Conservation (phyloP, 371 early-diverging fungal genomes). For the Mucor sp. region DNA sequence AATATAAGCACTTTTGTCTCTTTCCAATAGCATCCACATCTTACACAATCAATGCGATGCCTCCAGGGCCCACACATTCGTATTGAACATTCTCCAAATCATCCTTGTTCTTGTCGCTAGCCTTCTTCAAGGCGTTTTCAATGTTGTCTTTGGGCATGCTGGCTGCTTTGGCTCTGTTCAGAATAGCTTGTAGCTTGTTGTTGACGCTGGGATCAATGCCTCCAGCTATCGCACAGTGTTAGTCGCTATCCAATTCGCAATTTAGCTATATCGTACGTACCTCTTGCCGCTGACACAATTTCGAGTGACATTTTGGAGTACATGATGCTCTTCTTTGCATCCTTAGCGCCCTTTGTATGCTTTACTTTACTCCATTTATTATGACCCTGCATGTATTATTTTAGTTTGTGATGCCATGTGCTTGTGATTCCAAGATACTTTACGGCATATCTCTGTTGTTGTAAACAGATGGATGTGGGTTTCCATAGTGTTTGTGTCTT, state of each 20-base stretch:
- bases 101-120: slow-evolving; percentile 37
- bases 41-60: slow-evolving; percentile 69
- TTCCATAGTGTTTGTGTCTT: slow-evolving; percentile 9
- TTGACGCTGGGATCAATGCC: slow-evolving; percentile 56
- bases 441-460: slow-evolving; percentile 51
- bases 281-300: slow-evolving; percentile 62
- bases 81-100: slow-evolving; percentile 58
- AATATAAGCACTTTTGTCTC: not conserved
- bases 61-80: slow-evolving; percentile 69
- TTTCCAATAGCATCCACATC: not conserved
- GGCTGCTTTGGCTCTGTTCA: slow-evolving; percentile 61
- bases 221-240: slow-evolving; percentile 31
- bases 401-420: not conserved
- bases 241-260: too few species aligned
- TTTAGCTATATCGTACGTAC: slow-evolving; percentile 16
- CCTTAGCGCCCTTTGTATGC: slow-evolving; percentile 63
- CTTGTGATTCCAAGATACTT: not conserved
- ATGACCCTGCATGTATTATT: slow-evolving; percentile 48
- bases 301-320: slow-evolving; percentile 62
- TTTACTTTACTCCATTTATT: slow-evolving; percentile 75
- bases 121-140: slow-evolving; percentile 70
- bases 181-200: slow-evolving; percentile 55
- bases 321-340: slow-evolving; percentile 55
- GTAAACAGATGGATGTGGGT: slow-evolving; percentile 10
- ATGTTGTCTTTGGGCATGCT: slow-evolving; percentile 76